Percentiles rank a stretch among this genome's conserved stretches.
Conservation (phyloP, 2,329 filamentous ascomycete species). For the Hypoxylon sp. region DNA sequence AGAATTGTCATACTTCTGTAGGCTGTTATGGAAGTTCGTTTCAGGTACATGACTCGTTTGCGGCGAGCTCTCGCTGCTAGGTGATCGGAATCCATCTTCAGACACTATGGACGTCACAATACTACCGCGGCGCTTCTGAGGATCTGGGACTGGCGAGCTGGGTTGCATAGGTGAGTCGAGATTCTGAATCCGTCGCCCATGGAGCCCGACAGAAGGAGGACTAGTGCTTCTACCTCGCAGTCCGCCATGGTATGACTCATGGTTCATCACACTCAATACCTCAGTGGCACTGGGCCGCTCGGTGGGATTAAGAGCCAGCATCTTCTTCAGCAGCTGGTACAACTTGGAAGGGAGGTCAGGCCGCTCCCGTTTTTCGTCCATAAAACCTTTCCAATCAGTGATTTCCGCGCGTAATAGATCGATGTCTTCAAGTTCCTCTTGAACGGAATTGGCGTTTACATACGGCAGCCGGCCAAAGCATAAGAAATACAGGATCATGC, state of each 20-base stretch:
- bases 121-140: slow-evolving; percentile 40
- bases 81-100: slow-evolving; percentile 42
- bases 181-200: slow-evolving; percentile 63
- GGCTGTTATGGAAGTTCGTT: slow-evolving; percentile 46
- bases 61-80: slow-evolving; percentile 49
- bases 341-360: slow-evolving; percentile 87
- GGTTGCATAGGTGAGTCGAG: slow-evolving; percentile 65
- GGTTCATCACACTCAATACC: slow-evolving; percentile 81
- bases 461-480: slow-evolving; percentile 94
- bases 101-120: slow-evolving; percentile 31
- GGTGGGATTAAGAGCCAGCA: slow-evolving; percentile 81
- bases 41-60: slow-evolving; percentile 46
- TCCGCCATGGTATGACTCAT: slow-evolving; percentile 66
- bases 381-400: slow-evolving; percentile 85
- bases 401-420: slow-evolving; percentile 89
- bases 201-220: slow-evolving; percentile 57
- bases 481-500: slow-evolving; percentile 99
- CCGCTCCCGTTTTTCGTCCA: slow-evolving; percentile 78
- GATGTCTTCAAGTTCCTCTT: slow-evolving; percentile 93
- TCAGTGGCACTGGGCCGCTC: slow-evolving; percentile 87
- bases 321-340: slow-evolving; percentile 83
- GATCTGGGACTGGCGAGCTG: slow-evolving; percentile 62
- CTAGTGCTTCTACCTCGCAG: slow-evolving; percentile 54
- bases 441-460: slow-evolving; percentile 80
- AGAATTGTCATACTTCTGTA: slow-evolving; percentile 51